Percentiles rank a stretch among this genome's conserved stretches.
Conservation (phyloP, 140 eudicot genomes). For the Bidens hawaiensis region DNA sequence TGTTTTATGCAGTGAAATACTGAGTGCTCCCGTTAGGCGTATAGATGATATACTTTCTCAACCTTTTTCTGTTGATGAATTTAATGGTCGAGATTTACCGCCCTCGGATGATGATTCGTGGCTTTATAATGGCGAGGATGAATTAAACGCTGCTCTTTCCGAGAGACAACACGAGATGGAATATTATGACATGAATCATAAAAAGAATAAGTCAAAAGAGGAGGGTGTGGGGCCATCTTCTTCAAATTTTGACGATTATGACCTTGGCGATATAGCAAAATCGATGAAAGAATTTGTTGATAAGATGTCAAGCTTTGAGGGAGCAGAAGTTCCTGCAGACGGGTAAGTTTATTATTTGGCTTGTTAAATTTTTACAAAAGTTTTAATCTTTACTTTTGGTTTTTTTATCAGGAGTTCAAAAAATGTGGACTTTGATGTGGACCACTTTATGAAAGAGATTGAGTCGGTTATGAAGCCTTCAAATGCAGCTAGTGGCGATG, state of each 20-base stretch:
- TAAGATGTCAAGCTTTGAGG: constrained; percentile 74
- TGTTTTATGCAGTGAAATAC: constrained; percentile 58
- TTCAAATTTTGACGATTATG: constrained; percentile 44
- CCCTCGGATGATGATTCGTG: constrained; percentile 93
- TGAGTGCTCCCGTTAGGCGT: constrained; percentile 78
- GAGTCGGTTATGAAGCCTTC: constrained; percentile 57
- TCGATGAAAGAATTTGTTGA: constrained; percentile 77
- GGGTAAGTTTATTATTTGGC: constrained; percentile 32
- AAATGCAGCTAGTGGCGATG: constrained; percentile 25
- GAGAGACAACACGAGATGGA: constrained; percentile 93
- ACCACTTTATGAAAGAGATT: constrained; percentile 77
- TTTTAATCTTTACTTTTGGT: not conserved
- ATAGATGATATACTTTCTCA: constrained; percentile 78
- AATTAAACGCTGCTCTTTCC: constrained; percentile 71
- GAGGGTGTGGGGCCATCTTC: constrained; percentile 46
- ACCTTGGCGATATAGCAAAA: constrained; percentile 73
- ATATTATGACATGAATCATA: constrained; percentile 34
- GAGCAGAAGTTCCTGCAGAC: constrained; percentile 87
- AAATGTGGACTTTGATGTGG: constrained; percentile 71
- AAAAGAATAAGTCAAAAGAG: constrained; percentile 60
- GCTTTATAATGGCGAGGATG: constrained; percentile 94
- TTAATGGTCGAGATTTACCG: constrained; percentile 55
- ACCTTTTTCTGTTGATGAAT: constrained; percentile 52
- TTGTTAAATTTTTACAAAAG: not conserved
- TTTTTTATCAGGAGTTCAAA: constrained; percentile 38